Percentiles rank a stretch among this genome's conserved stretches.
Conservation (phyloP, 2,329 filamentous ascomycete genomes). For the Cladobotryum mycophilum region DNA sequence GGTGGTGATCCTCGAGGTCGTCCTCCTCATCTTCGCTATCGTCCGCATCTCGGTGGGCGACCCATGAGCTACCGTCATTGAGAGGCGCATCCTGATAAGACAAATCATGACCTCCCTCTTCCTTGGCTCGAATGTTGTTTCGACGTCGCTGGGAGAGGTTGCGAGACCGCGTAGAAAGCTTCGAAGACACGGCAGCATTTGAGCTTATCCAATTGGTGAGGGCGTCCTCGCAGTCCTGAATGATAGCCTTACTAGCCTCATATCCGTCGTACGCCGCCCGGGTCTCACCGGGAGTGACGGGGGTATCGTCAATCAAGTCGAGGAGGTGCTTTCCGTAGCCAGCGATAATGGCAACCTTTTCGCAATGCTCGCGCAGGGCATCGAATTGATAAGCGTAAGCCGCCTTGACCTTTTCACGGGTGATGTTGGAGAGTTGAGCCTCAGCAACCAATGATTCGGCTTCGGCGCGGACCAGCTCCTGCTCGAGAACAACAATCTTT, state of each 20-base stretch:
- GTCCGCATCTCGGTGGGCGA: slow-evolving; percentile 59
- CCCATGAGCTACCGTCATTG: slow-evolving; percentile 78
- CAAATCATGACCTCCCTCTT: slow-evolving; percentile 71
- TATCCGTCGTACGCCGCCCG: slow-evolving; percentile 95
- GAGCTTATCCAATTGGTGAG: slow-evolving; percentile 95
- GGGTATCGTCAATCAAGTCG: slow-evolving; percentile 91
- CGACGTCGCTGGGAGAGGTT: slow-evolving; percentile 80
- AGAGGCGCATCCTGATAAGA: slow-evolving; percentile 74
- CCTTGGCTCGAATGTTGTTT: slow-evolving; percentile 60
- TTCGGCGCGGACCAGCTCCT: slow-evolving; percentile 96
- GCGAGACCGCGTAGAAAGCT: slow-evolving; percentile 79
- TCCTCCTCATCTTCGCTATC: slow-evolving; percentile 61
- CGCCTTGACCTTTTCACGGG: slow-evolving; percentile 97
- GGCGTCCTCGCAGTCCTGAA: slow-evolving; percentile 96
- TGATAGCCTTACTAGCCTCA: slow-evolving; percentile 96
- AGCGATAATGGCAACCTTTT: slow-evolving; percentile 97
- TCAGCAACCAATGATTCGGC: slow-evolving; percentile 98
- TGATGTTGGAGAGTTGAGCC: slow-evolving; percentile 98
- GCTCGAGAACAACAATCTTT: slow-evolving; percentile 94
- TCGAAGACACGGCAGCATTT: slow-evolving; percentile 81
- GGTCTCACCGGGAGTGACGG: slow-evolving; percentile 94
- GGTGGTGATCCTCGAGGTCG: slow-evolving; percentile 46
- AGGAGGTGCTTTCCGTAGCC: slow-evolving; percentile 98
- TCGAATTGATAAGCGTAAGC: slow-evolving; percentile 98
- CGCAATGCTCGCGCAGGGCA: slow-evolving; percentile 91